Evolutionary conservation across 2,329 filamentous ascomycete genomes (phyloP).

Genomic region (Aspergillus brasiliensis): DNA sequence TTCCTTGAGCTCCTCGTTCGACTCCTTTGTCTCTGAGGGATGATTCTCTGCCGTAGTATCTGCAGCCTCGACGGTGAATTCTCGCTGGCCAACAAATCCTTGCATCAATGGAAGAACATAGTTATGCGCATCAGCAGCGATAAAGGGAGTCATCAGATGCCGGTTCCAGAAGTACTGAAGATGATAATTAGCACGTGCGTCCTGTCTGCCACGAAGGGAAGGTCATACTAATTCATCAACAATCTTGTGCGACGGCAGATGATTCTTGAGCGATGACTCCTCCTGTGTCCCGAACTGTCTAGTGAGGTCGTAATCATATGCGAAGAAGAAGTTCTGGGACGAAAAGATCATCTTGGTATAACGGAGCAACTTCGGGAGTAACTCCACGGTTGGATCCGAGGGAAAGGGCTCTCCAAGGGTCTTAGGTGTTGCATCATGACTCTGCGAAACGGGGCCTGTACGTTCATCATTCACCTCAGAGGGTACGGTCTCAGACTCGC

Average conservation of each 20-base stretch:
- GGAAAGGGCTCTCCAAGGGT: slow-evolving; percentile 14
- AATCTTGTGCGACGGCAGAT: slow-evolving; percentile 67
- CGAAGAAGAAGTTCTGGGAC: slow-evolving; percentile 88
- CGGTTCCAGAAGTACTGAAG: slow-evolving; percentile 85
- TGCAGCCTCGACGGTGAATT: slow-evolving; percentile 68
- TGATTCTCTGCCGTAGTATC: slow-evolving; percentile 45
- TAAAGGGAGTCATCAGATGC: slow-evolving; percentile 71
- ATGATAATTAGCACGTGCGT: slow-evolving; percentile 11
- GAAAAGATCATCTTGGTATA: slow-evolving; percentile 85
- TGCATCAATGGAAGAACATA: slow-evolving; percentile 84
- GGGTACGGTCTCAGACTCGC: slow-evolving; percentile 4
- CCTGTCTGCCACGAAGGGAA: neutral
- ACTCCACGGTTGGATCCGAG: slow-evolving; percentile 51
- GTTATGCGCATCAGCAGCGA: slow-evolving; percentile 69
- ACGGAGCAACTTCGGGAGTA: slow-evolving; percentile 81
- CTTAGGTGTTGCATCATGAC: slow-evolving; percentile 4
- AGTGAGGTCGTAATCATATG: slow-evolving; percentile 92
- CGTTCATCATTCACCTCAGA: slow-evolving; percentile 17
- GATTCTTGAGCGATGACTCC: slow-evolving; percentile 41
- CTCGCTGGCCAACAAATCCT: slow-evolving; percentile 85
- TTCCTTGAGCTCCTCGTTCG: slow-evolving; percentile 25
- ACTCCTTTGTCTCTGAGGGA: slow-evolving; percentile 11
- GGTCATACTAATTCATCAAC: slow-evolving; percentile 67
- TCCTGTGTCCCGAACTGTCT: slow-evolving; percentile 56
- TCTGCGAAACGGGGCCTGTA: slow-evolving; percentile 6